Percentiles rank a stretch among this genome's conserved stretches.
These are phyloP conservation scores for Thozetella sp. DNA, from an alignment of 495 filamentous ascomycete species.

Conservation along the genomic window DNA sequence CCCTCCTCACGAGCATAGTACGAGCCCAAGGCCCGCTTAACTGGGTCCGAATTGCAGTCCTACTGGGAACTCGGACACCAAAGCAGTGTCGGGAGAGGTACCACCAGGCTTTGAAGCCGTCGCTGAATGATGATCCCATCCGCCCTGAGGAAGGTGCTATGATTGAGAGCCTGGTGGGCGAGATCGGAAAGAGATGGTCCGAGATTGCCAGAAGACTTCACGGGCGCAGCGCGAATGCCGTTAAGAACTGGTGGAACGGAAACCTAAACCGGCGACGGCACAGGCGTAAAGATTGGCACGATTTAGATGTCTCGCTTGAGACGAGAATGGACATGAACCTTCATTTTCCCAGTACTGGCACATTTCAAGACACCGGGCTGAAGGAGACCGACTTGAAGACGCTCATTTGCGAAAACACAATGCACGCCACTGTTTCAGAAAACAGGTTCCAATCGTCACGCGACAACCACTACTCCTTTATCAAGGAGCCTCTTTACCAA, in stretches of 20 bases:
- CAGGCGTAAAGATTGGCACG: too few species aligned
- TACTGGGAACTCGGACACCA: slow-evolving; percentile 76
- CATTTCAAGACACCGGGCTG: too few species aligned
- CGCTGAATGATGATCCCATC: slow-evolving; percentile 89
- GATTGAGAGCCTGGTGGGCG: slow-evolving; percentile 79
- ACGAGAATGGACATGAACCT: too few species aligned
- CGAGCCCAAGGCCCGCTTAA: slow-evolving; percentile 78
- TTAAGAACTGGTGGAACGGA: slow-evolving; percentile 99
- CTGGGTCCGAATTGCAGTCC: slow-evolving; percentile 87
- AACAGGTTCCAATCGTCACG: too few species aligned
- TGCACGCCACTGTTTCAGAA: too few species aligned
- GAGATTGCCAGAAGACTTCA: slow-evolving; percentile 86
- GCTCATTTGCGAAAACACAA: too few species aligned
- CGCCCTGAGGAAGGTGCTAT: slow-evolving; percentile 81
- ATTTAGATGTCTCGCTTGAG: too few species aligned
- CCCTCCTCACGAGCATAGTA: slow-evolving; percentile 71
- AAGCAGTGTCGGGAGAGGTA: slow-evolving; percentile 97
- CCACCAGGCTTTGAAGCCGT: slow-evolving; percentile 93
- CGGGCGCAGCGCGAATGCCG: slow-evolving; percentile 93
- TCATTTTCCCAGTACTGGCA: too few species aligned
- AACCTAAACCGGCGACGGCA: slow-evolving; percentile 87
- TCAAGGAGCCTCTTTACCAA: too few species aligned
- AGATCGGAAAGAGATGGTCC: slow-evolving; percentile 92
- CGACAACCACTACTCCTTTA: too few species aligned
- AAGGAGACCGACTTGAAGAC: too few species aligned